Percentiles rank a stretch among this genome's conserved stretches.
These are phyloP conservation scores for Fonsecaea nubica DNA, from an alignment of 2,329 filamentous ascomycete genomes.

Conservation along the genomic window DNA sequence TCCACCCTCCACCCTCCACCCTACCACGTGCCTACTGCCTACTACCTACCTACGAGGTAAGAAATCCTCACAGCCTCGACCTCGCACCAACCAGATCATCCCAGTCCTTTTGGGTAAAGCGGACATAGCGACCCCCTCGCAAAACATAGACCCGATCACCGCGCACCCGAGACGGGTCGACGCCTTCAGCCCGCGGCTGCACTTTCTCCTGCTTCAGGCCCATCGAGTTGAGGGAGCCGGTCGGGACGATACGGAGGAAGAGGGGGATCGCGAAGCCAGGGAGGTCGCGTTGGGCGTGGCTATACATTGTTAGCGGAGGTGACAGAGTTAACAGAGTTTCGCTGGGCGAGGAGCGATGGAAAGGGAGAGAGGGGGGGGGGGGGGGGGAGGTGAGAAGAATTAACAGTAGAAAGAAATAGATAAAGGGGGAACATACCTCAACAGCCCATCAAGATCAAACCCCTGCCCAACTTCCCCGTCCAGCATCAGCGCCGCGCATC, in stretches of 20 bases:
- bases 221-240: constrained; percentile 65
- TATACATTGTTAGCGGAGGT: background rate
- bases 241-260: constrained; percentile 68
- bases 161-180: constrained; percentile 21
- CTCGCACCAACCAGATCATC: background rate
- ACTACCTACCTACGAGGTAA: no score
- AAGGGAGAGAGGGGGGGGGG: no score
- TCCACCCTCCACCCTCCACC: no score
- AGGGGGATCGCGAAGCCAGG: constrained; percentile 77
- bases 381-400: no score
- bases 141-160: background rate
- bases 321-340: no score
- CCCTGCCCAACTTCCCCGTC: constrained; percentile 46
- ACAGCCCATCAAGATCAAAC: constrained; percentile 67
- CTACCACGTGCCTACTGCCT: no score
- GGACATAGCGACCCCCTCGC: background rate
- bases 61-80: background rate
- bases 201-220: constrained; percentile 84
- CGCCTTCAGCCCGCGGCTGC: constrained; percentile 54
- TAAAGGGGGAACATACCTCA: constrained; percentile 56
- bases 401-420: background rate
- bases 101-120: background rate
- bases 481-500: constrained; percentile 74
- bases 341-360: no score
- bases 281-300: constrained; percentile 57